These are phyloP conservation scores for Monilinia fructigena DNA, from an alignment of 2,329 filamentous ascomycete species.

Conservation along the genomic window DNA sequence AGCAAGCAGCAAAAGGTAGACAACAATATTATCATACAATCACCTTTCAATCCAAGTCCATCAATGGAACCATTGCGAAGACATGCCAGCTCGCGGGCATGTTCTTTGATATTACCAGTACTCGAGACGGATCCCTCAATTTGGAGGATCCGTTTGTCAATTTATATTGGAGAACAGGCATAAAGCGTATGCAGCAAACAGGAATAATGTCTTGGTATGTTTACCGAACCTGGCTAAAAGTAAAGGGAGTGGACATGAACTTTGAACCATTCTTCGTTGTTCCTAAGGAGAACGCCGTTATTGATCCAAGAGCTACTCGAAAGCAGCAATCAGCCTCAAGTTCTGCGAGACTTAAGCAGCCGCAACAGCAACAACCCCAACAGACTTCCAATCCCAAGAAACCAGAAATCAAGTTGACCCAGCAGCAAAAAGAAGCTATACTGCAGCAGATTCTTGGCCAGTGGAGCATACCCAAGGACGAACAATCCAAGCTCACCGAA, in stretches of 20 bases:
- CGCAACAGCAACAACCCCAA: neutral
- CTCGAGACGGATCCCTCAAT: neutral
- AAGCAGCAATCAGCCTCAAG: neutral
- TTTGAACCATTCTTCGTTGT: neutral
- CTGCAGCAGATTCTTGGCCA: neutral
- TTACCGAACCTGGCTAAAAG: neutral
- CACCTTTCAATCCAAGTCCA: neutral
- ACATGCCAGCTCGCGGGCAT: neutral
- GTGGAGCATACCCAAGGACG: neutral
- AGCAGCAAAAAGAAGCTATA: neutral
- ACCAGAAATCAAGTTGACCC: neutral
- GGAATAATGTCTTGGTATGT: neutral
- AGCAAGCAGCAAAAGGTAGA: neutral
- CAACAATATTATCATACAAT: neutral
- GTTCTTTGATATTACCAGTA: neutral
- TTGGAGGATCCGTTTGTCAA: neutral
- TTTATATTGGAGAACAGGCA: neutral
- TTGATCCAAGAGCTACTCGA: neutral
- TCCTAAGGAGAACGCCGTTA: neutral
- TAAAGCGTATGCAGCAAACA: neutral
- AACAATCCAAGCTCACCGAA: neutral
- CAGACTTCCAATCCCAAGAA: neutral
- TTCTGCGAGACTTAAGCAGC: neutral
- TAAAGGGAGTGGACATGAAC: neutral
- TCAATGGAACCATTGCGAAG: neutral